phyloP scores from a whole-genome alignment of 345 rosid genomes.

The thale cress (Arabidopsis thaliana) region DNA sequence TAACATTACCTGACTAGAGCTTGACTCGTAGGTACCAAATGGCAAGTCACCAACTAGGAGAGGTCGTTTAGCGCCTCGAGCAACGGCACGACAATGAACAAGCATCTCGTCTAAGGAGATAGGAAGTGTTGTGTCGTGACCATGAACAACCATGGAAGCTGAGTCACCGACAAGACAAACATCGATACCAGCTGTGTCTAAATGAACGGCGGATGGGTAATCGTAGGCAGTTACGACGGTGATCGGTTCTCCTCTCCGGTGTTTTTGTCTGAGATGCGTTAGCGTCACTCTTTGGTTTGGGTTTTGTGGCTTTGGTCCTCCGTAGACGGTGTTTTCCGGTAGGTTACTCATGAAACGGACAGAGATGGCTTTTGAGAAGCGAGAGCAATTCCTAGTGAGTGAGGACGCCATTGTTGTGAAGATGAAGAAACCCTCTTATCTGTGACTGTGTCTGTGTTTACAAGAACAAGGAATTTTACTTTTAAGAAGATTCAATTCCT shows the following conservation, averaged over 20 bases:
- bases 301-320: conserved; percentile 4
- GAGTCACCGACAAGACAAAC: conserved; percentile 6
- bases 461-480: not conserved
- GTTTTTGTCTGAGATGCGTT: not conserved
- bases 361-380: not conserved
- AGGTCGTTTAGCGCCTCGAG: not conserved
- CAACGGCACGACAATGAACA: not conserved
- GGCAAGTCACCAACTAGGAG: not conserved
- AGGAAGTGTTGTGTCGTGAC: not conserved
- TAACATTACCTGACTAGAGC: not conserved
- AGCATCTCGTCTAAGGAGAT: conserved; percentile 6
- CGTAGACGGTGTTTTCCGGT: not conserved
- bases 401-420: not conserved
- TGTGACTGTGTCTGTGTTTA: not conserved
- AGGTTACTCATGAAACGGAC: not conserved
- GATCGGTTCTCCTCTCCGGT: not conserved
- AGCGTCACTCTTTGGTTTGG: conserved; percentile 1
- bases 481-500: not conserved
- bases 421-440: not conserved
- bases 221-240: not conserved
- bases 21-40: not conserved
- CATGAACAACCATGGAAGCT: not conserved
- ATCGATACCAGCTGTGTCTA: not conserved
- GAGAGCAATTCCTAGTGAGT: not conserved
- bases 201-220: not conserved